Conservation (phyloP, 345 rosid species). For the Brassica carinata region DNA sequence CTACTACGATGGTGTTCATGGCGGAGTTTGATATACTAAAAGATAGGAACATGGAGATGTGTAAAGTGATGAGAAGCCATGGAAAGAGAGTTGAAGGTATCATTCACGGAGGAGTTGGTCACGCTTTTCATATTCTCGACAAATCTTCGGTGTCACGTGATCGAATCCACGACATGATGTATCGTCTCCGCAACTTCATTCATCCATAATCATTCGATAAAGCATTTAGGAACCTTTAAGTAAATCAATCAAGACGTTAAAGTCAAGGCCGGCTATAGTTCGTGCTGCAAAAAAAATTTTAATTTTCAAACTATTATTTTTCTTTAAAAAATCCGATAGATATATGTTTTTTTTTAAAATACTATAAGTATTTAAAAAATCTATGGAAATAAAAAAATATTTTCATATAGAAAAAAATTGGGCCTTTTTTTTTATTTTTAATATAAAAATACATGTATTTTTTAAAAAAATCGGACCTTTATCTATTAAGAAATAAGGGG, state of each 20-base stretch:
- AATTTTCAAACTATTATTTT: too few species aligned
- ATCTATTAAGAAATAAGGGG: too few species aligned
- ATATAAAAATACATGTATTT: too few species aligned
- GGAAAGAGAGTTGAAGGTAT: slow-evolving; percentile 62
- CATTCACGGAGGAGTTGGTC: slow-evolving; percentile 70
- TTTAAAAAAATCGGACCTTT: too few species aligned
- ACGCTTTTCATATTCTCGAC: slow-evolving; percentile 71
- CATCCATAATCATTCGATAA: slow-evolving; percentile 9
- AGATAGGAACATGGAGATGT: slow-evolving; percentile 62
- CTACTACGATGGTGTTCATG: slow-evolving; percentile 55
- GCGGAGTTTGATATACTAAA: slow-evolving; percentile 70
- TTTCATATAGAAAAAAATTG: too few species aligned
- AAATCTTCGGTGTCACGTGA: slow-evolving; percentile 42
- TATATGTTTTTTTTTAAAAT: too few species aligned
- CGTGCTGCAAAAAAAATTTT: too few species aligned
- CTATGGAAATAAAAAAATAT: too few species aligned
- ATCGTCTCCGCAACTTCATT: slow-evolving; percentile 58
- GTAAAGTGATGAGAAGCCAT: slow-evolving; percentile 48
- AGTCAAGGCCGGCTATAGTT: neutral
- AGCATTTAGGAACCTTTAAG: neutral
- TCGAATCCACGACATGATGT: slow-evolving; percentile 61
- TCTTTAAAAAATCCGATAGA: too few species aligned
- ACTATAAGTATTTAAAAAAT: too few species aligned
- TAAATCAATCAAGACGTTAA: neutral
- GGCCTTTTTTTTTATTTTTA: too few species aligned